Conservation (phyloP, 1,284 basidiomycete species). For the Puccinia sorghi region DNA sequence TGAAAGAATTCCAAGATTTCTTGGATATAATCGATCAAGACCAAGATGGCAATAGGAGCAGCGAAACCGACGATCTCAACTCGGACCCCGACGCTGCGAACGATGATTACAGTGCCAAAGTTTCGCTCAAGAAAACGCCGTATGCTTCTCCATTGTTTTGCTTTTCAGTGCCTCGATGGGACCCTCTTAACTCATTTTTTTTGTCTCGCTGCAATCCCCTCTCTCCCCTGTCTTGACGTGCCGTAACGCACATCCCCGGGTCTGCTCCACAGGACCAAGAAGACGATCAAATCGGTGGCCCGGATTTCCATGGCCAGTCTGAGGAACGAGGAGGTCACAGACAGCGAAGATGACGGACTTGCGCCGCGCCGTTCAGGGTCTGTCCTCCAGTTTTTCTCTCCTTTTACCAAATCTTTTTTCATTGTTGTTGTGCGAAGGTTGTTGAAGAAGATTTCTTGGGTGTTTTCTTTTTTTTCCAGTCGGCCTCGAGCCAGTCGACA, state of each 20-base stretch:
- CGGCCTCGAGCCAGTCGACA: conserved; percentile 29
- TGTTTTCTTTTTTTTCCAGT: background rate
- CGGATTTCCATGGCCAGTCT: conserved; percentile 30
- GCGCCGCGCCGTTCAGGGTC: conserved; percentile 42
- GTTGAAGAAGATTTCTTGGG: background rate
- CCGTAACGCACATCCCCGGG: background rate
- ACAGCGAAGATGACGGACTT: conserved; percentile 13
- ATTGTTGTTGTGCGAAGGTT: background rate
- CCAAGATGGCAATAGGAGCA: conserved; percentile 17
- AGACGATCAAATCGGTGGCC: conserved; percentile 25
- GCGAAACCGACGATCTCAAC: conserved; percentile 21
- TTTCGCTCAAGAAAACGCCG: conserved; percentile 35
- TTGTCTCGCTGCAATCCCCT: background rate
- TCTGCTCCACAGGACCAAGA: conserved; percentile 14
- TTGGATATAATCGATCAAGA: conserved; percentile 9
- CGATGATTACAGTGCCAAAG: conserved; percentile 41
- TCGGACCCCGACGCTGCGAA: conserved; percentile 33
- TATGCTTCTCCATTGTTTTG: background rate
- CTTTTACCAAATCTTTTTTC: background rate
- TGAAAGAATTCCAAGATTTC: conserved; percentile 24
- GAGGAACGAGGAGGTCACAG: conserved; percentile 25
- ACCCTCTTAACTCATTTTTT: background rate
- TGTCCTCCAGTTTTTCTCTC: background rate
- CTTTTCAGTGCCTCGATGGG: background rate
- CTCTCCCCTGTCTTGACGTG: background rate